Conservation (phyloP, 768 basidiomycete genomes). For the Mycena galopus region DNA sequence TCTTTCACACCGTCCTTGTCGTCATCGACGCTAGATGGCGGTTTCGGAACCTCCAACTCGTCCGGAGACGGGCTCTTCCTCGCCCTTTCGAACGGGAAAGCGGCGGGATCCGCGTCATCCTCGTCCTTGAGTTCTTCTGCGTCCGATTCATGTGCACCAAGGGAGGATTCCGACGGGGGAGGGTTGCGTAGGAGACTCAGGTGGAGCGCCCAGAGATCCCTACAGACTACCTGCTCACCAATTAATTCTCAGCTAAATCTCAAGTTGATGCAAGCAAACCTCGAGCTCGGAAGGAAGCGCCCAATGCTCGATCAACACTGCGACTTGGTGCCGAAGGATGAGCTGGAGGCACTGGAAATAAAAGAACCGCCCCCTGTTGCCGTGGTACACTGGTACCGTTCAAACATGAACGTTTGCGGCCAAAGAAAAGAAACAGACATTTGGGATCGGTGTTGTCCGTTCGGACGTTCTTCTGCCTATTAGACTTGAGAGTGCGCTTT, state of each 20-base stretch:
- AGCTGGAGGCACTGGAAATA: constrained; percentile 90
- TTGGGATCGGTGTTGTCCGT: constrained; percentile 70
- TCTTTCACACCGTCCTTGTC: constrained; percentile 31
- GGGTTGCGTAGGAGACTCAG: constrained; percentile 72
- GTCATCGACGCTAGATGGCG: constrained; percentile 41
- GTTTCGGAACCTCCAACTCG: constrained; percentile 25
- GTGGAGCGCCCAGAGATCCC: constrained; percentile 86
- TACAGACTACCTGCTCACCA: constrained; percentile 69
- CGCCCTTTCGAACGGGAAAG: constrained; percentile 11
- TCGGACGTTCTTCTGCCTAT: constrained; percentile 62
- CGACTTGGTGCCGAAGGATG: constrained; percentile 82
- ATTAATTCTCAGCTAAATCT: neutral
- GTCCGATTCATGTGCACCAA: constrained; percentile 54
- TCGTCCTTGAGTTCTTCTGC: constrained; percentile 15
- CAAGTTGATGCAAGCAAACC: constrained; percentile 54
- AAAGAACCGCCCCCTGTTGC: constrained; percentile 79
- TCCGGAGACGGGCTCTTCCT: neutral
- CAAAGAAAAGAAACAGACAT: constrained; percentile 47
- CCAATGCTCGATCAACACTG: constrained; percentile 72
- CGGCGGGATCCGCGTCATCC: constrained; percentile 20
- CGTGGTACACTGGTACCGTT: constrained; percentile 79
- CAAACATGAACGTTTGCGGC: neutral
- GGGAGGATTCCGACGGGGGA: constrained; percentile 71
- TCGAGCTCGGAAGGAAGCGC: constrained; percentile 84
- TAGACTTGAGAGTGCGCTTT: constrained; percentile 75